These are phyloP conservation scores for Funneliformis geosporum DNA, from an alignment of 192 early-diverging fungal species.

Conservation along the genomic window DNA sequence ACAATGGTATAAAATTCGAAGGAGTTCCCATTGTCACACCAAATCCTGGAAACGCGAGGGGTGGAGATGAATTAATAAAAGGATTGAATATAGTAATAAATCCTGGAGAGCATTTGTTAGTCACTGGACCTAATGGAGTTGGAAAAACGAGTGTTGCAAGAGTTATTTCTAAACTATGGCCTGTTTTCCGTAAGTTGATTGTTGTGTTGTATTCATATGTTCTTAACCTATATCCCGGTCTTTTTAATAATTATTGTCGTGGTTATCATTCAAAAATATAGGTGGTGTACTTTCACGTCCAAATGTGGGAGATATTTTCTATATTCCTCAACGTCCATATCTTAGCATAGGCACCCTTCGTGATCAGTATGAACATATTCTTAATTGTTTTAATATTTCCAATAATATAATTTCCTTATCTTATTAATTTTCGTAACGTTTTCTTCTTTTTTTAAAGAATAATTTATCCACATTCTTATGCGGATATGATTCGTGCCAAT, in stretches of 20 bases:
- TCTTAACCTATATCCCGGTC: not conserved
- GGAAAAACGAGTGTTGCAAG: conserved; percentile 94
- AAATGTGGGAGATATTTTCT: conserved; percentile 84
- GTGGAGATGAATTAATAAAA: conserved; percentile 84
- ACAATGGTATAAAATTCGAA: conserved; percentile 78
- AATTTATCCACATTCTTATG: conserved; percentile 90
- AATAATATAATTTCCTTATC: not conserved
- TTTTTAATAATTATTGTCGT: not conserved
- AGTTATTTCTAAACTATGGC: conserved; percentile 93
- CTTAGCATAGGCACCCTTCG: conserved; percentile 89
- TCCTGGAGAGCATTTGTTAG: conserved; percentile 88
- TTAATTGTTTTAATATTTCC: no score
- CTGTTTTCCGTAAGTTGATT: conserved; percentile 64
- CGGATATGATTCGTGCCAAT: conserved; percentile 73
- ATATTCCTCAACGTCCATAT: conserved; percentile 98
- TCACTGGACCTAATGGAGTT: conserved; percentile 93
- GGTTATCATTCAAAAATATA: conserved; percentile 16
- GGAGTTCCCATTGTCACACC: conserved; percentile 90
- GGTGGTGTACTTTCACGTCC: conserved; percentile 71
- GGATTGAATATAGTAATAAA: conserved; percentile 74
- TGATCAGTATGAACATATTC: conserved; percentile 68
- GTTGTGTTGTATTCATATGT: not conserved
- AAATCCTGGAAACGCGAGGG: conserved; percentile 54
- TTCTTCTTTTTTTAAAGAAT: conserved; percentile 46
- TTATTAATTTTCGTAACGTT: not conserved